phyloP scores from a whole-genome alignment of 2,329 filamentous ascomycete species.

The Fusarium irregulare region DNA sequence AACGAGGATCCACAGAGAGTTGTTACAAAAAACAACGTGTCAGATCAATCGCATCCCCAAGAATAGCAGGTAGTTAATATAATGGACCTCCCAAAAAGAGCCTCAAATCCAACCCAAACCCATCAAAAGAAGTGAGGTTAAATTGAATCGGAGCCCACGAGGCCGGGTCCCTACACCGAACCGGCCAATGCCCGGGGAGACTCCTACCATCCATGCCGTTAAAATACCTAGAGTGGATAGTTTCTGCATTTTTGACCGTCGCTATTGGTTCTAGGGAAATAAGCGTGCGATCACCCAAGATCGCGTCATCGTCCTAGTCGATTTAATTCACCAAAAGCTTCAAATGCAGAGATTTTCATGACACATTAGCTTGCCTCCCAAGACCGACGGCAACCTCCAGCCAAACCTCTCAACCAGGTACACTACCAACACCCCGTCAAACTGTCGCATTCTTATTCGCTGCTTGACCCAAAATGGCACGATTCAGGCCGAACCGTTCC shows the following conservation, averaged over 20 bases:
- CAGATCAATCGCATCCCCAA: neutral
- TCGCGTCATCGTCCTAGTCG: constrained; percentile 47
- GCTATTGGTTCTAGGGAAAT: constrained; percentile 29
- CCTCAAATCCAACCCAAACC: constrained; percentile 13
- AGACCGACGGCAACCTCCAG: neutral
- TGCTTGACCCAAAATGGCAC: constrained; percentile 27
- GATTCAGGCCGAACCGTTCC: constrained; percentile 32
- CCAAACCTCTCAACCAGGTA: neutral
- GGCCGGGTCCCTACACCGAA: constrained; percentile 11
- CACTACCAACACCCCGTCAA: neutral
- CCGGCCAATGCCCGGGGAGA: constrained; percentile 30
- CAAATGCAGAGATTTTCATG: constrained; percentile 35
- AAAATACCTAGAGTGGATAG: constrained; percentile 34
- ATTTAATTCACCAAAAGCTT: constrained; percentile 11
- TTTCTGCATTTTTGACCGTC: neutral
- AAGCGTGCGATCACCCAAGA: constrained; percentile 45
- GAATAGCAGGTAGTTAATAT: constrained; percentile 29
- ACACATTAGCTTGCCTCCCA: constrained; percentile 34
- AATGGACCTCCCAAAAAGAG: neutral
- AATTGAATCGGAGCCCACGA: constrained; percentile 18
- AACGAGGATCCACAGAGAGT: neutral
- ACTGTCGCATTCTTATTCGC: constrained; percentile 28
- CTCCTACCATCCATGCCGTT: constrained; percentile 9
- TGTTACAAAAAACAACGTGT: constrained; percentile 2
- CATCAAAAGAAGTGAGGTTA: neutral